A percentile compares a stretch with the other conserved stretches of the same genome.
Conservation (phyloP, 129 eudicot species). For the Flaveria linearis region DNA sequence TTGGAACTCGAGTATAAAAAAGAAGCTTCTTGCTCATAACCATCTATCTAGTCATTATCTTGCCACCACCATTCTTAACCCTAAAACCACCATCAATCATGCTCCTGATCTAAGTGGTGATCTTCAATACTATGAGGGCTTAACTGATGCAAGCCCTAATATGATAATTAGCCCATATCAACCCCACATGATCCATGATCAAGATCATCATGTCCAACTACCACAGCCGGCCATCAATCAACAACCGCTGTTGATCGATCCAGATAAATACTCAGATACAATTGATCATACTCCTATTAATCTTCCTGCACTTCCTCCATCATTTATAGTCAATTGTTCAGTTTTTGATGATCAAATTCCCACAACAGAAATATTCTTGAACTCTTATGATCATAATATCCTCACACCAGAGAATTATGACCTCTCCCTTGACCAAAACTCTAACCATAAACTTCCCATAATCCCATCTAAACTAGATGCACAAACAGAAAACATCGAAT, state of each 20-base stretch:
- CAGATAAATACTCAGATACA: constrained; percentile 20
- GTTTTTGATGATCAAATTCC: constrained; percentile 22
- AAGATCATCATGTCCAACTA: constrained; percentile 20
- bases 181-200: constrained; percentile 24
- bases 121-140: constrained; percentile 30
- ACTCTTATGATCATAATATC: constrained; percentile 31
- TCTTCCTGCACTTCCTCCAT: constrained; percentile 30
- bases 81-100: constrained; percentile 22
- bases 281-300: constrained; percentile 8
- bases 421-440: too few species aligned
- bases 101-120: constrained; percentile 16
- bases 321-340: constrained; percentile 21
- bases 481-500: too few species aligned
- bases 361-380: constrained; percentile 14
- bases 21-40: constrained; percentile 52
- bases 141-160: constrained; percentile 30
- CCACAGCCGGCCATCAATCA: constrained; percentile 1
- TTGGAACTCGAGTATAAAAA: constrained; percentile 72
- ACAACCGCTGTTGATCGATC: constrained; percentile 10
- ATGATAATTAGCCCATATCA: constrained; percentile 26
- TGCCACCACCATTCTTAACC: constrained; percentile 23
- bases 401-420: background rate
- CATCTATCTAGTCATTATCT: constrained; percentile 35
- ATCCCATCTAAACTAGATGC: too few species aligned
- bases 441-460: too few species aligned